Base-by-base conservation (phyloP, 352 stramenopile species). In the Phytophthora agathidicida region DNA sequence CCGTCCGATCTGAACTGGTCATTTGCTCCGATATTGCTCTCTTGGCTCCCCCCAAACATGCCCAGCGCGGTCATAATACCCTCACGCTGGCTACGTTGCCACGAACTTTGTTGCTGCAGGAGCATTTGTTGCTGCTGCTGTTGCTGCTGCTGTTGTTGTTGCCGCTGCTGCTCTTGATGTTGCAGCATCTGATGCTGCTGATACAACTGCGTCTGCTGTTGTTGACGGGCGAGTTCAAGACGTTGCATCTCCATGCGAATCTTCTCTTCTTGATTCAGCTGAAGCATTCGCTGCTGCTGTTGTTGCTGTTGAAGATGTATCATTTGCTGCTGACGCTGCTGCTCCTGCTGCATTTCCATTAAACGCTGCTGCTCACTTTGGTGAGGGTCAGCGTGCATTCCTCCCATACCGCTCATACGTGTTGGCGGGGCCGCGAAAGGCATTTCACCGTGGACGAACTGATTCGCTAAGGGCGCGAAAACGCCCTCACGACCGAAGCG, bases 241-340 rank as follows among this genome's bases (percentile, higher is more conserved):
- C 82, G 65, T 59, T 93, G 82, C 83, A 93, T 92, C 48, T 95
- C 84, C 47, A 93, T 71, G 5, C 82, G 81, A 36, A 92, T 89
- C 50, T 94, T 88, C 56, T 92, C 79, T 56, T 91, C 77, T 35
- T 88, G 57, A 30, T 60, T 48, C 16, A 59, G 32, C 23, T 65
- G 80, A 42, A 89, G 65, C 51, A 94, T 65, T n/a, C 78, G 74
- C 51, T 92, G 80, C 47, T 91, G 78, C 35, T 91, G 80, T 16
- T 89, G 81, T 35, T 87, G 77, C 10, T 90, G 64, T 33, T 81
- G 77, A 26, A 85, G 66, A 55, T 83, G 75, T 50, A 86, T 73
- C 67, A 88, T 70, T 47, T 75, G 60, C 32, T 76, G 68, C 43
- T 68, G 68, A 16, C 57, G 68, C 27, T 76, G 75, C 44, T 92